Percentiles rank a stretch among this genome's conserved stretches.
Evolutionary conservation across 1,284 basidiomycete genomes (phyloP).

Genomic region (Xanthoconium separans): DNA sequence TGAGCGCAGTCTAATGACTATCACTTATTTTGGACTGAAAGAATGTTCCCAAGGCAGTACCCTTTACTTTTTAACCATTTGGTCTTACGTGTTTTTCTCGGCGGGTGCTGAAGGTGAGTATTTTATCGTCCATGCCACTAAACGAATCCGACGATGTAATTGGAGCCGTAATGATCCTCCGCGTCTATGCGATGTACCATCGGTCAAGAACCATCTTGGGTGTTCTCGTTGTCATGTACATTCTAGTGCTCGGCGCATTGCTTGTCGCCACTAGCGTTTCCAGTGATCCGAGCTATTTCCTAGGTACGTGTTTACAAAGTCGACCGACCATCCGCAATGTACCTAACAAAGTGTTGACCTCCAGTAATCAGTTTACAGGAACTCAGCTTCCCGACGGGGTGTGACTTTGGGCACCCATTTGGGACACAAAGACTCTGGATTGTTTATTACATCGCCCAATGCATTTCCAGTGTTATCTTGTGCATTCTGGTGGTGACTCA

Average conservation of each 20-base stretch:
- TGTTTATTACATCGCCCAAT: not conserved
- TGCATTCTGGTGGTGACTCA: not conserved
- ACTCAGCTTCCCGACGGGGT: not conserved
- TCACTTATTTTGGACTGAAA: too few relatives aligned
- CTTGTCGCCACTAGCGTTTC: not conserved
- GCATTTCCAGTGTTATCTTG: not conserved
- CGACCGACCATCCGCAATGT: not conserved
- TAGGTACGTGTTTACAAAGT: not conserved
- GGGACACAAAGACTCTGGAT: not conserved
- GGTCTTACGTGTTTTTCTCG: not conserved
- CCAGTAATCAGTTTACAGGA: not conserved
- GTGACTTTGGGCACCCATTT: too few relatives aligned
- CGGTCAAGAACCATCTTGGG: not conserved
- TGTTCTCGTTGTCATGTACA: not conserved
- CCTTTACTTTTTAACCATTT: not conserved
- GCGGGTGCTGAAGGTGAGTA: not conserved
- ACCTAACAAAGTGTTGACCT: not conserved
- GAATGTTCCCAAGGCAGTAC: too few relatives aligned
- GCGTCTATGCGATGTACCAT: not conserved
- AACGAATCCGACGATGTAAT: not conserved
- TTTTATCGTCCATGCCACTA: not conserved
- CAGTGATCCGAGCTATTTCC: not conserved
- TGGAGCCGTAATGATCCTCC: not conserved
- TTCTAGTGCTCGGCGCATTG: not conserved
- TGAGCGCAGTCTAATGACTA: too few relatives aligned